Evolutionary conservation across 1,284 basidiomycete species (phyloP).

Genomic region (Ustilago tritici): DNA sequence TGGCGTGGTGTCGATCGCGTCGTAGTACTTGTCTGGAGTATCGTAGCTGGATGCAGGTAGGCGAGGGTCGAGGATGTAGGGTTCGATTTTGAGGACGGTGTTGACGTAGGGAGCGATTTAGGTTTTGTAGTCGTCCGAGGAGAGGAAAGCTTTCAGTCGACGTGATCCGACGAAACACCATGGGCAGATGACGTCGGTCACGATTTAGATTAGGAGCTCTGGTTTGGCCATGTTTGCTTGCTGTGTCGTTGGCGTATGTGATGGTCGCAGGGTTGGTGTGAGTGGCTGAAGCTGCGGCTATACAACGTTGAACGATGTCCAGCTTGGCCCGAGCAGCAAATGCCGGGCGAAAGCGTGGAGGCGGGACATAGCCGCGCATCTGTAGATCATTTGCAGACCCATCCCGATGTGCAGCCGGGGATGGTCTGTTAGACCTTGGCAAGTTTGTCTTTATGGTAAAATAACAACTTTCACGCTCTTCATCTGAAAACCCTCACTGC

Average conservation of each 20-base stretch:
- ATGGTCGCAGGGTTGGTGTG: not conserved
- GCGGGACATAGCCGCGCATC: constrained; percentile 15
- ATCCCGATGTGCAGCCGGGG: not conserved
- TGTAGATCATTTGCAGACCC: not conserved
- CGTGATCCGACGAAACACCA: constrained; percentile 56
- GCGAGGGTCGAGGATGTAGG: constrained; percentile 54
- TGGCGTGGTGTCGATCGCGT: constrained; percentile 43
- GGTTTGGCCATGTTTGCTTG: constrained; percentile 42
- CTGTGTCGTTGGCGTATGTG: not conserved
- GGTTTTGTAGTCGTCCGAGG: constrained; percentile 44
- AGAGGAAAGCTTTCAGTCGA: constrained; percentile 43
- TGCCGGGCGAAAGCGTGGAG: constrained; percentile 18
- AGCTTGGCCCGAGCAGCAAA: constrained; percentile 36
- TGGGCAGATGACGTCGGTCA: constrained; percentile 54
- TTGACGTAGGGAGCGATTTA: constrained; percentile 47
- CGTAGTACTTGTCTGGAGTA: constrained; percentile 47
- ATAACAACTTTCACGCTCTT: constrained; percentile 12
- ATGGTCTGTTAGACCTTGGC: not conserved
- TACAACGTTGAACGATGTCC: not conserved
- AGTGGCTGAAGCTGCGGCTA: not conserved
- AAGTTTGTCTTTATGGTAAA: not conserved
- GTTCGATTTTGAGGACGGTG: constrained; percentile 44
- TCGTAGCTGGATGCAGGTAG: constrained; percentile 40
- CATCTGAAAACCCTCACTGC: not conserved
- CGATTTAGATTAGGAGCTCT: constrained; percentile 45